Conservation (phyloP, 805 yeast genomes). For the Blastobotrys chiropterorum region DNA sequence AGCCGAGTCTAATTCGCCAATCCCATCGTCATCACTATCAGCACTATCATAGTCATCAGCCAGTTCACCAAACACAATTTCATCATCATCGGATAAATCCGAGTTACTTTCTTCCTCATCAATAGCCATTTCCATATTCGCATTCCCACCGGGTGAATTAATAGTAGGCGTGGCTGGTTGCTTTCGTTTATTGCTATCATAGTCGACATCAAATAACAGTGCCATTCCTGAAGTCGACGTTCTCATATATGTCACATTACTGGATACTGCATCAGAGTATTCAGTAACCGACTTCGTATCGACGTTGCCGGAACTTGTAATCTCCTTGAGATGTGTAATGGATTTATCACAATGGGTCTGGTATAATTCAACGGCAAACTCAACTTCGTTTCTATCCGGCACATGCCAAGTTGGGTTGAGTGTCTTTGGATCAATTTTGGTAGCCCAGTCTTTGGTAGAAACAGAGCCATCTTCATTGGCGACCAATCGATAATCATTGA, state of each 20-base stretch:
- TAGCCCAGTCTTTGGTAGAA: slow-evolving; percentile 40
- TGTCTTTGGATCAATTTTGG: slow-evolving; percentile 17
- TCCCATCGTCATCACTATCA: slow-evolving; percentile 33
- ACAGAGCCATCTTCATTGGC: slow-evolving; percentile 11
- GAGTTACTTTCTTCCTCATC: slow-evolving; percentile 26
- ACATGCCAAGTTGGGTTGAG: slow-evolving; percentile 67
- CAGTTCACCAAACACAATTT: slow-evolving; percentile 24
- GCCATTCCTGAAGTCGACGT: slow-evolving; percentile 66
- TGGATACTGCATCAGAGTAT: slow-evolving; percentile 48
- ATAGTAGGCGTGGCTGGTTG: background rate
- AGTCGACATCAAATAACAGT: slow-evolving; percentile 63
- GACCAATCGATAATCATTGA: slow-evolving; percentile 19
- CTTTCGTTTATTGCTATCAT: slow-evolving; percentile 1
- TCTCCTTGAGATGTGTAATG: slow-evolving; percentile 19
- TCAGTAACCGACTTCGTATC: slow-evolving; percentile 29
- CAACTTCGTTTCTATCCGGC: slow-evolving; percentile 53
- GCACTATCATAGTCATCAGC: slow-evolving; percentile 24
- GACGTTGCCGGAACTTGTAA: slow-evolving; percentile 33
- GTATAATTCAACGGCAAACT: slow-evolving; percentile 56
- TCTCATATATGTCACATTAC: slow-evolving; percentile 50
- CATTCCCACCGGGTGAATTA: background rate
- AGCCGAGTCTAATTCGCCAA: slow-evolving; percentile 34
- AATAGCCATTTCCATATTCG: slow-evolving; percentile 6
- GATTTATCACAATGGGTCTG: slow-evolving; percentile 37
- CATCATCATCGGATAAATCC: slow-evolving; percentile 16